Evolutionary conservation across 345 rosid species (phyloP), one percentile per base, ranked within the genome.

Genomic region (Microthlaspi erraticum): DNA sequence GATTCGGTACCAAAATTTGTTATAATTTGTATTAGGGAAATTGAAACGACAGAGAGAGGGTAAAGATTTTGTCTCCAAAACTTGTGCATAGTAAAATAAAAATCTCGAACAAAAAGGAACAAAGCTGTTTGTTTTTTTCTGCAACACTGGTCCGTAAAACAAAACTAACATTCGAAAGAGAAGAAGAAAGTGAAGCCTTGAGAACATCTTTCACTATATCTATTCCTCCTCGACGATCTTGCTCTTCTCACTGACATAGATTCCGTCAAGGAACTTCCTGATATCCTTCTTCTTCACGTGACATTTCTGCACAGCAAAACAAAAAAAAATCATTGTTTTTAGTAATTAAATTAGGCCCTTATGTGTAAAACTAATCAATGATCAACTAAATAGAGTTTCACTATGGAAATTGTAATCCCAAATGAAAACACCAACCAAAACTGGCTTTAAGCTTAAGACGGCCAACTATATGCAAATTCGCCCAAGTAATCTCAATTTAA

Each of bases 301-400:
- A 45, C 88, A 85, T 85, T 85, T 85, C 88, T 84, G 77, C 71
- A n/a, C n/a, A n/a, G n/a, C n/a, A n/a, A n/a, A n/a, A n/a, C n/a
- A n/a, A n/a, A n/a, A n/a, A n/a, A n/a, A n/a, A n/a, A n/a, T n/a
- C n/a, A n/a, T n/a, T n/a, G n/a, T n/a, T n/a, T n/a, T n/a, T n/a
- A n/a, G n/a, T n/a, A n/a, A n/a, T n/a, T n/a, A n/a, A n/a, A n/a
- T n/a, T n/a, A n/a, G n/a, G 5, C 9, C 9, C 7, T 32, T 43
- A 51, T 59, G 48, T 33, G n/a, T 8, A 6, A 2, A 58, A 18
- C n/a, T n/a, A n/a, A n/a, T n/a, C n/a, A n/a, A n/a, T n/a, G n/a
- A n/a, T n/a, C n/a, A n/a, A n/a, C n/a, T 45, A 26, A 26, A 29
- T 10, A 12, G 26, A 31, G 19, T 17, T 34, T 31, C 13, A n/a